Base-by-base conservation (phyloP, 345 rosid genomes). In the Murraya koenigii region DNA sequence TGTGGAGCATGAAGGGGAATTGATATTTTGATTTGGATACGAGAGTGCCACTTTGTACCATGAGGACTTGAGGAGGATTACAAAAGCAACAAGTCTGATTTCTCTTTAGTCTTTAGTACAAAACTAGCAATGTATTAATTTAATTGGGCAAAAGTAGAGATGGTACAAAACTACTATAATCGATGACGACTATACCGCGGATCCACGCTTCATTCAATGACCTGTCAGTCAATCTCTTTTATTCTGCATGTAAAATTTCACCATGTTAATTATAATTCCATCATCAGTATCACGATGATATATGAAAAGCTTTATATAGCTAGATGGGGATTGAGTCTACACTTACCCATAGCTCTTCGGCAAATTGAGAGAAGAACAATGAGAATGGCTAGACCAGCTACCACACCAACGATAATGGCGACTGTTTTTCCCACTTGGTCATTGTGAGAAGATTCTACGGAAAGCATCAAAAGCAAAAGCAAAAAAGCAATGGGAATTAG, bases 351-450 rank as follows among this genome's bases (percentile, higher is more conserved):
- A 19, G 90, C 64, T 80, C 70, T 89, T 75, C 89, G 71, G 85
- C 99, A 93, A 19, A 95, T 65, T 23, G 98, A 93, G 79, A 93
- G 98, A 23, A 92, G 84, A 79, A 95, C 87, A 7, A 95, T 82
- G 1, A 95, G 84, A 82, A 92, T 72, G 19, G 96, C 92, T 1
- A 92, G 77, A 71, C 90, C 96, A 47, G 93, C 97, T 44, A 95
- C 71, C 39, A 81, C 86, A 55, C 99, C 99, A 15, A 95, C 93
- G 44, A 90, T 88, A 6, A 93, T 91, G 71, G 99, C 94, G 0
- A 93, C 93, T 32, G 97, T 86, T 87, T 89, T 93, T 1, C 98
- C 98, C 58, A 79, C 86, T 41, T 85, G 74, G 79, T 93, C 99
- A 44, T 84, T 90, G 58, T 80, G 80, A 71, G 88, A 80, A 71